These are phyloP conservation scores for Aspergillus intermedius DNA, from an alignment of 2,329 filamentous ascomycete genomes.

Conservation along the genomic window DNA sequence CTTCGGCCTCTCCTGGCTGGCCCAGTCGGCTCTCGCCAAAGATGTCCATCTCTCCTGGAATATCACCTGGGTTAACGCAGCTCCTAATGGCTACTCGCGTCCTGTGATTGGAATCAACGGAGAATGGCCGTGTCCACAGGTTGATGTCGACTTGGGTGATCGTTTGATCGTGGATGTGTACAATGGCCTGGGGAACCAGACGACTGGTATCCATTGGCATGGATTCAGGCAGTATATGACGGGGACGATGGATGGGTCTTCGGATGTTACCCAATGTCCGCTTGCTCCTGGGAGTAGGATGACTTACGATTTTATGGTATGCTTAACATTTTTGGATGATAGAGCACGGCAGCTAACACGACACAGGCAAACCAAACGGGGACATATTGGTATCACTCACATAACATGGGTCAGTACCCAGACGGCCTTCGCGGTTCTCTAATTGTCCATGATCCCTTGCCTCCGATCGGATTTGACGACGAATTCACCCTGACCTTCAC, in stretches of 20 bases:
- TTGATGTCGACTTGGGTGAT: slow-evolving; percentile 34
- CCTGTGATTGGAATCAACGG: slow-evolving; percentile 70
- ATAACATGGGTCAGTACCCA: slow-evolving; percentile 61
- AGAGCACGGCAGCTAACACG: slow-evolving; percentile 28
- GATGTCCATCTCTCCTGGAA: slow-evolving; percentile 43
- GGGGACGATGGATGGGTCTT: slow-evolving; percentile 64
- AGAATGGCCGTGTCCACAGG: slow-evolving; percentile 64
- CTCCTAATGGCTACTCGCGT: slow-evolving; percentile 62
- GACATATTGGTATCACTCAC: slow-evolving; percentile 75
- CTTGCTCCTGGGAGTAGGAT: slow-evolving; percentile 60
- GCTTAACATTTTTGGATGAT: slow-evolving; percentile 5
- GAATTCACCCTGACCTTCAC: slow-evolving; percentile 60
- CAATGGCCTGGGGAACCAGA: slow-evolving; percentile 33
- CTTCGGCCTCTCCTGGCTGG: neutral
- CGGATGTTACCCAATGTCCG: slow-evolving; percentile 60
- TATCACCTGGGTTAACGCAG: slow-evolving; percentile 63
- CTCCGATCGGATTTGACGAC: slow-evolving; percentile 58
- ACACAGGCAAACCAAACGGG: slow-evolving; percentile 51
- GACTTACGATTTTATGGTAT: slow-evolving; percentile 59
- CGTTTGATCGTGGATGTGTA: slow-evolving; percentile 34
- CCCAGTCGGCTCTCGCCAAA: neutral
- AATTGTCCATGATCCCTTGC: slow-evolving; percentile 57
- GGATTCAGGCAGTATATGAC: slow-evolving; percentile 64
- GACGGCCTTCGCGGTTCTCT: slow-evolving; percentile 62
- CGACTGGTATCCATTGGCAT: slow-evolving; percentile 53